Conservation (phyloP, 148 eudicot genomes). For the Oxyria digyna region DNA sequence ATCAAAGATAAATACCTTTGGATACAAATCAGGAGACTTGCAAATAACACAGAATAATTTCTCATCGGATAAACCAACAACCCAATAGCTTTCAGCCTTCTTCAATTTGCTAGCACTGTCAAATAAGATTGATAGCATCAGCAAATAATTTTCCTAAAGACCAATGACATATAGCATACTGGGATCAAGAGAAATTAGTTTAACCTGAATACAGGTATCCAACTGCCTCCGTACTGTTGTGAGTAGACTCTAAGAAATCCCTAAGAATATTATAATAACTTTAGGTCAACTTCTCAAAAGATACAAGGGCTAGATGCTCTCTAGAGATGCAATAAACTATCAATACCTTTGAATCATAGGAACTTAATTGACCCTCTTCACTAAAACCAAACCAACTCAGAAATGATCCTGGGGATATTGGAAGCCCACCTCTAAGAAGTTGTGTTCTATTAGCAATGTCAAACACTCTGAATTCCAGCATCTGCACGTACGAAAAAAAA, state of each 20-base stretch:
- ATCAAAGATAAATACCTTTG: slow-evolving; percentile 44
- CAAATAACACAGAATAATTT: slow-evolving; percentile 80
- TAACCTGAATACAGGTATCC: slow-evolving; percentile 96
- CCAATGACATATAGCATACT: background rate
- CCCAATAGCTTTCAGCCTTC: slow-evolving; percentile 83
- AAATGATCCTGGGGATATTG: slow-evolving; percentile 75
- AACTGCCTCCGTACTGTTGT: slow-evolving; percentile 86
- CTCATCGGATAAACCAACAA: slow-evolving; percentile 63
- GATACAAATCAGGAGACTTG: slow-evolving; percentile 81
- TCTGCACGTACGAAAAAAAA: slow-evolving; percentile 28
- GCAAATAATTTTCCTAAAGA: background rate
- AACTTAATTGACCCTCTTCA: slow-evolving; percentile 81
- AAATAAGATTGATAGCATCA: slow-evolving; percentile 2
- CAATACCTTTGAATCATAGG: slow-evolving; percentile 85
- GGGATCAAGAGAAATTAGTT: background rate
- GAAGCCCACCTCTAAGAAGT: slow-evolving; percentile 55
- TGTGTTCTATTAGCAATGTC: slow-evolving; percentile 52
- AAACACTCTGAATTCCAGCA: slow-evolving; percentile 77
- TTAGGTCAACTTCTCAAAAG: background rate
- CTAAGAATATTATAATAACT: slow-evolving; percentile 19
- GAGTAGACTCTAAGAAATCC: slow-evolving; percentile 74
- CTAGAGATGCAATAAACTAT: background rate
- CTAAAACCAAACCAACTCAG: slow-evolving; percentile 91
- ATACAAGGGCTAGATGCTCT: background rate
- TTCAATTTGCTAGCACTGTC: slow-evolving; percentile 67